Percentiles rank a stretch among this genome's conserved stretches.
Conservation (phyloP, 1,284 basidiomycete genomes). For the Ustilago bromivora region DNA sequence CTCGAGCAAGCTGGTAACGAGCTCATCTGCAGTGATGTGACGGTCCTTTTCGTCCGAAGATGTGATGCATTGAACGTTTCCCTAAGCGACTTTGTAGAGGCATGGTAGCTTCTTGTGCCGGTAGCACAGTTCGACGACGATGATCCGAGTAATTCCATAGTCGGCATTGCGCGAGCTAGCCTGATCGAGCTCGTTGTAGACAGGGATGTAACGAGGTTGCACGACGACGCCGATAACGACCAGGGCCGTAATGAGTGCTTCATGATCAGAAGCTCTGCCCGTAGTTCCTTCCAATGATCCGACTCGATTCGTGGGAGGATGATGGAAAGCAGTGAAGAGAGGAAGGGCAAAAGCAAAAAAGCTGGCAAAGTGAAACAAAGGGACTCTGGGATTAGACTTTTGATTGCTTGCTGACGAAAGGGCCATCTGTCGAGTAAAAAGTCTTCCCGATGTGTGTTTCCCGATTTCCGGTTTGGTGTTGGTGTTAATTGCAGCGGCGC, state of each 20-base stretch:
- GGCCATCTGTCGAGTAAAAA: conserved; percentile 1
- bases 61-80: not conserved
- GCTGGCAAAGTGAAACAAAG: not conserved
- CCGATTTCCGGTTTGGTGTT: conserved; percentile 8
- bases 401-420: conserved; percentile 1
- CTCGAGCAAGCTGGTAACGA: not conserved
- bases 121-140: not conserved
- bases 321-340: not conserved
- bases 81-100: not conserved
- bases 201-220: not conserved
- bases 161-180: not conserved
- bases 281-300: not conserved
- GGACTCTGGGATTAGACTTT: not conserved
- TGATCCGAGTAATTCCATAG: not conserved
- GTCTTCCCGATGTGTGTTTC: conserved; percentile 1
- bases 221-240: not conserved
- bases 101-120: not conserved
- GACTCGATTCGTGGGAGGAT: not conserved
- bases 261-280: conserved; percentile 4
- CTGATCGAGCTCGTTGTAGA: not conserved
- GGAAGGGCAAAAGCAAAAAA: not conserved
- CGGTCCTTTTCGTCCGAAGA: not conserved
- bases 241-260: conserved; percentile 23
- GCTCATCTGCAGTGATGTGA: not conserved
- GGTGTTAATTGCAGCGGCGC: conserved; percentile 25